phyloP scores from a whole-genome alignment of 768 basidiomycete species.

The Rhizopogon vinicolor region DNA sequence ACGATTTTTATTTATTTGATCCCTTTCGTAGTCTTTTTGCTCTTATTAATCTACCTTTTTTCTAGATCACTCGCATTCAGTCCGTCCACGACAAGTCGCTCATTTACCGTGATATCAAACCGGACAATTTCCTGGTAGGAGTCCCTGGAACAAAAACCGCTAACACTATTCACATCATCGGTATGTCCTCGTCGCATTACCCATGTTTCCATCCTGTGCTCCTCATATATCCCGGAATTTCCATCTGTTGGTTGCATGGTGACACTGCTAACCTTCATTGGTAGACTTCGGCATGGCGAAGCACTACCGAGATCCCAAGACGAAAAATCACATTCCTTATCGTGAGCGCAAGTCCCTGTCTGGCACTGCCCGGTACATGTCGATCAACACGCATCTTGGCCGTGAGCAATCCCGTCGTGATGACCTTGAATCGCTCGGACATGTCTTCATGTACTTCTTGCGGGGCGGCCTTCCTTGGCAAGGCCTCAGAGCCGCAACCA shows the following conservation, averaged over 20 bases:
- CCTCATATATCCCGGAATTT: background rate
- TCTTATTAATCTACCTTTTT: constrained; percentile 4
- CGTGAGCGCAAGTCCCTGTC: constrained; percentile 95
- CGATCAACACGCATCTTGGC: constrained; percentile 97
- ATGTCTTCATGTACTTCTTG: constrained; percentile 99
- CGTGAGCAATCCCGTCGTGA: constrained; percentile 93
- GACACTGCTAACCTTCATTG: constrained; percentile 8
- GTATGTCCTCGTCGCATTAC: constrained; percentile 37
- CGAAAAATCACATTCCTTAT: constrained; percentile 98
- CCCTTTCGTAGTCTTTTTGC: constrained; percentile 5
- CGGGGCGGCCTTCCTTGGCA: constrained; percentile 98
- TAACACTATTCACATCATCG: constrained; percentile 83
- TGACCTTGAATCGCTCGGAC: constrained; percentile 94
- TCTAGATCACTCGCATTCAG: constrained; percentile 91
- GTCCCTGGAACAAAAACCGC: constrained; percentile 89
- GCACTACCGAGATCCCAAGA: constrained; percentile 97
- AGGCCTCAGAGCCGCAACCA: constrained; percentile 93
- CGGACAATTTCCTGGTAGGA: constrained; percentile 98
- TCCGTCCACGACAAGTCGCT: constrained; percentile 97
- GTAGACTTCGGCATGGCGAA: constrained; percentile 99
- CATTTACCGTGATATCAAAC: constrained; percentile 99
- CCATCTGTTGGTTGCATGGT: background rate
- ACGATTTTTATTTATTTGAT: background rate
- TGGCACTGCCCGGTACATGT: constrained; percentile 98
- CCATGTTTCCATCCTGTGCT: constrained; percentile 1